Conservation (phyloP, 257 asterid genomes). For the Oldenlandia corymbosa region DNA sequence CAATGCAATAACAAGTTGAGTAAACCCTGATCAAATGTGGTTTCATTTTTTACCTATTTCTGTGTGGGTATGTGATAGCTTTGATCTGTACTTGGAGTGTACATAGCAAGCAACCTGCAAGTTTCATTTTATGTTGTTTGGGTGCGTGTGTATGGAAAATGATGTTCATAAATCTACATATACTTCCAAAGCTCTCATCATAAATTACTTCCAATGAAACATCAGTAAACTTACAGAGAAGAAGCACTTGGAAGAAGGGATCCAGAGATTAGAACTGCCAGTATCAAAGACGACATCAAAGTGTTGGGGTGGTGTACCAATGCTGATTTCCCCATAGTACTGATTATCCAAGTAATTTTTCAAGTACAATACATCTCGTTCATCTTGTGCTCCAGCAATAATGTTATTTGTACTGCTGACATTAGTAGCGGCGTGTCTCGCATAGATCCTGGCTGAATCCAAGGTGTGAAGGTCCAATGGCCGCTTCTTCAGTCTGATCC, state of each 20-base stretch:
- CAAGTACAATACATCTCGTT: conserved; percentile 17
- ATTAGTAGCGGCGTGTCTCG: not conserved
- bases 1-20: not conserved
- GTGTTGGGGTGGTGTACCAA: conserved; percentile 36
- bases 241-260: conserved; percentile 33
- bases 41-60: conserved; percentile 26
- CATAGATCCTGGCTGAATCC: conserved; percentile 12
- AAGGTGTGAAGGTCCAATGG: conserved; percentile 16
- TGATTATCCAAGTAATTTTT: conserved; percentile 26
- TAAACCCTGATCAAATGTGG: no score
- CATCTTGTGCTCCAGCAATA: no score
- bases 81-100: conserved; percentile 26
- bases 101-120: conserved; percentile 30
- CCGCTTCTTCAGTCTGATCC: conserved; percentile 25
- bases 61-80: conserved; percentile 21
- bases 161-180: no score
- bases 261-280: conserved; percentile 36
- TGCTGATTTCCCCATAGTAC: conserved; percentile 27
- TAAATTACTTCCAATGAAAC: no score
- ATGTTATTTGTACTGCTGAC: not conserved
- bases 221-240: conserved; percentile 23
- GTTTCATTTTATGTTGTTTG: no score
- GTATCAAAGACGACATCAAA: conserved; percentile 34
- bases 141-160: no score
- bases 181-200: no score